A percentile compares a stretch with the other conserved stretches of the same genome.
These are phyloP conservation scores for Cryptosporidium ubiquitum DNA, from an alignment of 169 alveolate genomes.

Conservation along the genomic window DNA sequence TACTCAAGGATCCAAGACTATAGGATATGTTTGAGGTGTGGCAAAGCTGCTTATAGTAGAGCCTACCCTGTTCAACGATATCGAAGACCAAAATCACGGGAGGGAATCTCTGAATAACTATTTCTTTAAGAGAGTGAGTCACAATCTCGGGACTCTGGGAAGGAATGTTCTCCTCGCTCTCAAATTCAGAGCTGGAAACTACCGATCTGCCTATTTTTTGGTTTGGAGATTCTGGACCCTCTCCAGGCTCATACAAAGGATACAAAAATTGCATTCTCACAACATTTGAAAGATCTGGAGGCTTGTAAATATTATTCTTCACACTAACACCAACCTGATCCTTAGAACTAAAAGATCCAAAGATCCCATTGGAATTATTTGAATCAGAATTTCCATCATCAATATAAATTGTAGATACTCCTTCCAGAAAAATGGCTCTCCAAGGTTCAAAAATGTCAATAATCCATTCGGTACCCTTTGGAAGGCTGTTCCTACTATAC, in stretches of 20 bases:
- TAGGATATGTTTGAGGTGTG: conserved; percentile 80
- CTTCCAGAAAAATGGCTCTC: conserved; percentile 45
- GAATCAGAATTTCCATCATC: conserved; percentile 19
- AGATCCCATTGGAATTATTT: neutral
- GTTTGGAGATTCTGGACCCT: conserved; percentile 62
- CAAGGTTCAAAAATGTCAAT: conserved; percentile 65
- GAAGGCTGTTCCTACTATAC: conserved; percentile 19
- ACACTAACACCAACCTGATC: neutral
- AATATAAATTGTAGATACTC: conserved; percentile 45
- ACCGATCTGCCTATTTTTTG: neutral
- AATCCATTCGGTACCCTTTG: conserved; percentile 62
- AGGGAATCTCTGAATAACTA: conserved; percentile 77
- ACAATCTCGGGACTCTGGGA: conserved; percentile 27
- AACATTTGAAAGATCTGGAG: conserved; percentile 35
- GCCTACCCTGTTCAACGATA: conserved; percentile 79
- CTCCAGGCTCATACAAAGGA: conserved; percentile 69
- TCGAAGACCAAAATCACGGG: conserved; percentile 80
- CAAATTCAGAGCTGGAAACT: neutral
- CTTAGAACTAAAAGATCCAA: neutral
- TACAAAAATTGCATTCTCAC: conserved; percentile 56
- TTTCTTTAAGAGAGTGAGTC: conserved; percentile 76
- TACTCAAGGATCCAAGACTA: conserved; percentile 75
- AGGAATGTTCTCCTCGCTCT: neutral
- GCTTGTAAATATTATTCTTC: neutral
- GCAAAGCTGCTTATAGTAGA: conserved; percentile 80